Evolutionary conservation across 2,329 filamentous ascomycete species (phyloP).

Genomic region (Diaporthe longicolla): DNA sequence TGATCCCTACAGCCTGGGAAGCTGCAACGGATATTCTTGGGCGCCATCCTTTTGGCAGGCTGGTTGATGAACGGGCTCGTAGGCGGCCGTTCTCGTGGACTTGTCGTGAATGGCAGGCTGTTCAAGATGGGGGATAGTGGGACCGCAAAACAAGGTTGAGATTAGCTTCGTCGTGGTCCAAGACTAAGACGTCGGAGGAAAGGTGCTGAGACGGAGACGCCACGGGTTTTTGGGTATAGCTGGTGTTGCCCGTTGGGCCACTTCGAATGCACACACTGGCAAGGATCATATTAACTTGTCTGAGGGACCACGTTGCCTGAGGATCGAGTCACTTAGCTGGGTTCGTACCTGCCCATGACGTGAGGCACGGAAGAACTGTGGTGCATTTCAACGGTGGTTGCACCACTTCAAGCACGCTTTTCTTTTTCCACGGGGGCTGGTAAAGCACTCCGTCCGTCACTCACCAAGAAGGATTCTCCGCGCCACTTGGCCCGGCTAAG

Average conservation of each 20-base stretch:
- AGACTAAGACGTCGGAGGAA: background rate
- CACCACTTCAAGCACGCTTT: background rate
- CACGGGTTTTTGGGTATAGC: background rate
- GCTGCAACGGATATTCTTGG: constrained; percentile 86
- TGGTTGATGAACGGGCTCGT: no score
- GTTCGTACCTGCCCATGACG: background rate
- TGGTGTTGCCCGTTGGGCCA: background rate
- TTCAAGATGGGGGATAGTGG: no score
- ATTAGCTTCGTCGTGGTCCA: background rate
- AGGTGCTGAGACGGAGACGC: background rate
- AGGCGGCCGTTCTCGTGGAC: background rate
- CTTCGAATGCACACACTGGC: no score
- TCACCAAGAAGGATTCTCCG: background rate
- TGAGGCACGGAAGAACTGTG: background rate
- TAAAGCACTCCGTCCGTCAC: background rate
- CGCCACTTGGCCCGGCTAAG: no score
- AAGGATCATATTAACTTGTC: no score
- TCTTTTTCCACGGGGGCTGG: background rate
- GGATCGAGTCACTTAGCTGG: background rate
- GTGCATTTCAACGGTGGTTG: background rate
- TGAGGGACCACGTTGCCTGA: background rate
- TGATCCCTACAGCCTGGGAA: constrained; percentile 90
- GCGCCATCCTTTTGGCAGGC: constrained; percentile 66
- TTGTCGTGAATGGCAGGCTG: no score
- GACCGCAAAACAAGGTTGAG: no score